phyloP scores from a whole-genome alignment of 768 basidiomycete species.

The Trametes maxima region DNA sequence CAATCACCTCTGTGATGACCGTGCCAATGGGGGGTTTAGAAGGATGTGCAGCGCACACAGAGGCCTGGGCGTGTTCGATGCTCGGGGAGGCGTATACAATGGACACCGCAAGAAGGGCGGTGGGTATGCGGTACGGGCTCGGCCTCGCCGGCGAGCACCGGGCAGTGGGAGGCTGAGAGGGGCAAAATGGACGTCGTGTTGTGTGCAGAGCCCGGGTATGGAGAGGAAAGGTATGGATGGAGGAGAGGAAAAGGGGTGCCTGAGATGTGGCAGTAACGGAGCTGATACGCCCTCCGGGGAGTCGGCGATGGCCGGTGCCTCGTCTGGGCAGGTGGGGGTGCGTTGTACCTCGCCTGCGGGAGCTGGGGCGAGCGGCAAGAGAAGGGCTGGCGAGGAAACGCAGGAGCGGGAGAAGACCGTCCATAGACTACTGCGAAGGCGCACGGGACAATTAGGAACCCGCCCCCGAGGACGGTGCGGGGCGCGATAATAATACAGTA shows the following conservation, averaged over 20 bases:
- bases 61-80: background rate
- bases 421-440: background rate
- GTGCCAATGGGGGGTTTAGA: background rate
- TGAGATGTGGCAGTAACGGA: constrained; percentile 8
- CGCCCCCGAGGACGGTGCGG: background rate
- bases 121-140: no score
- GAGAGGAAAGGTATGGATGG: background rate
- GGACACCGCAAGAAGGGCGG: no score
- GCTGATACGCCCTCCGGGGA: constrained; percentile 10
- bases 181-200: background rate
- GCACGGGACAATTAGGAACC: constrained; percentile 6
- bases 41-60: background rate
- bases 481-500: no score
- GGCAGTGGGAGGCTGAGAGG: background rate
- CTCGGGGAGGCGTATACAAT: background rate
- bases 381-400: no score
- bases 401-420: background rate
- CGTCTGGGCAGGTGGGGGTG: constrained; percentile 3
- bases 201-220: constrained; percentile 2
- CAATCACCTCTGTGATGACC: constrained; percentile 10
- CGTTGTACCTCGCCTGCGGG: background rate
- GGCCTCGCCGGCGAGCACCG: background rate
- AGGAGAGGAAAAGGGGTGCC: constrained; percentile 13
- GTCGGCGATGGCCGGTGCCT: constrained; percentile 23
- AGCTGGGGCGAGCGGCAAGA: no score